Conservation (phyloP, 2,329 filamentous ascomycete species). For the Diaporthe vexans region DNA sequence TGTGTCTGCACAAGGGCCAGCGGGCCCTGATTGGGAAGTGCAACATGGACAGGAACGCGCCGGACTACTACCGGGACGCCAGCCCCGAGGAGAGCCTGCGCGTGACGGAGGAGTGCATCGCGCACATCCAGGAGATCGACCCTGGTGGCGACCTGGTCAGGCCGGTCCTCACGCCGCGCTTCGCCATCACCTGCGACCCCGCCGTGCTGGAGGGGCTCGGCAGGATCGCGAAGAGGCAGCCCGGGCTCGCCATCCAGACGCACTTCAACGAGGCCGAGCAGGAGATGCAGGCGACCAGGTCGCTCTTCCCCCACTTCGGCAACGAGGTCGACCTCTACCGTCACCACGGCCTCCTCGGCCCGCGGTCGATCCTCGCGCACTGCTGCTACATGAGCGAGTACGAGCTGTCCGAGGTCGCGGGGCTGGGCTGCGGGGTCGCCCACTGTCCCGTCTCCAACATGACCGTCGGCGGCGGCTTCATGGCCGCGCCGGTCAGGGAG, state of each 20-base stretch:
- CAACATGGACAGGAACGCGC: conserved; percentile 71
- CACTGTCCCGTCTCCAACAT: conserved; percentile 77
- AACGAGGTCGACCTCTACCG: conserved; percentile 73
- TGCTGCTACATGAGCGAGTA: conserved; percentile 73
- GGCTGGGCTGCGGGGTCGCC: conserved; percentile 69
- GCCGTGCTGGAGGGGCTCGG: conserved; percentile 70
- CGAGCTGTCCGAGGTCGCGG: conserved; percentile 64
- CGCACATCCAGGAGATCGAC: conserved; percentile 61
- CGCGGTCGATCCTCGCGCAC: conserved; percentile 74
- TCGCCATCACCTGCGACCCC: conserved; percentile 72
- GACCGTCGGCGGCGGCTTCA: conserved; percentile 72
- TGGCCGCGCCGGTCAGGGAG: conserved; percentile 71
- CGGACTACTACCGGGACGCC: conserved; percentile 66
- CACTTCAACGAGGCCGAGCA: conserved; percentile 77
- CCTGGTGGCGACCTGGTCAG: conserved; percentile 59
- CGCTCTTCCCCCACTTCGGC: conserved; percentile 68
- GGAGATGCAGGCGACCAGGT: conserved; percentile 68
- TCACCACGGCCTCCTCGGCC: conserved; percentile 66
- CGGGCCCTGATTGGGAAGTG: conserved; percentile 73
- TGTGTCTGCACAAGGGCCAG: conserved; percentile 67
- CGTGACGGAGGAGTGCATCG: conserved; percentile 65
- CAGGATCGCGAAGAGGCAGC: conserved; percentile 61
- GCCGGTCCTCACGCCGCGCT: conserved; percentile 70
- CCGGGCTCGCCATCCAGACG: conserved; percentile 71
- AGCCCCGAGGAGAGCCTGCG: conserved; percentile 60